Evolutionary conservation across 148 eudicot species (phyloP).

Genomic region (Linanthus parryae): DNA sequence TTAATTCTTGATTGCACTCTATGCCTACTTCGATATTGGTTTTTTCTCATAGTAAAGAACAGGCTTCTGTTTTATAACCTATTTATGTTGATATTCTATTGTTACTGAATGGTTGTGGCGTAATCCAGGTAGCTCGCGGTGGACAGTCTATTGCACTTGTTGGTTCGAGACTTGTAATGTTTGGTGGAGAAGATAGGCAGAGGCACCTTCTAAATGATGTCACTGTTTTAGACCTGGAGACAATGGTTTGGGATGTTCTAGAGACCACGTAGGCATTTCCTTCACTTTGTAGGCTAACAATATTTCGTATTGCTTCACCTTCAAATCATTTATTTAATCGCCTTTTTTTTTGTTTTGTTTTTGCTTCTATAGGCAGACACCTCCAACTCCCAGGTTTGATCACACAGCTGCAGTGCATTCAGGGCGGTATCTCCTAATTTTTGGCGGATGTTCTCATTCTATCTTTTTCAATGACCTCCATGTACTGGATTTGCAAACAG

Average conservation of each 20-base stretch:
- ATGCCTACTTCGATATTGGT: too few species aligned
- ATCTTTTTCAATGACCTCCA: slow-evolving; percentile 76
- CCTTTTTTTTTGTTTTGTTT: background rate
- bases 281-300: background rate
- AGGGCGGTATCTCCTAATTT: slow-evolving; percentile 74
- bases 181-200: slow-evolving; percentile 83
- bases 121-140: slow-evolving; percentile 69
- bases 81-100: too few species aligned
- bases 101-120: slow-evolving; percentile 1
- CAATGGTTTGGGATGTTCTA: slow-evolving; percentile 70
- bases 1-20: too few species aligned
- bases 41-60: too few species aligned
- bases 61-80: too few species aligned
- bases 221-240: slow-evolving; percentile 64
- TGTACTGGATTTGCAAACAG: slow-evolving; percentile 86
- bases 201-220: slow-evolving; percentile 70
- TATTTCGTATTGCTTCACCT: slow-evolving; percentile 4
- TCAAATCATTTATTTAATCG: slow-evolving; percentile 22
- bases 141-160: slow-evolving; percentile 74
- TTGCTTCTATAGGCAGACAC: slow-evolving; percentile 71
- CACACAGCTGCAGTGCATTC: slow-evolving; percentile 80
- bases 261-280: slow-evolving; percentile 59
- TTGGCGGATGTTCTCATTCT: slow-evolving; percentile 96
- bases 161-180: slow-evolving; percentile 84
- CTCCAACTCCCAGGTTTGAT: slow-evolving; percentile 96